A percentile compares a stretch with the other conserved stretches of the same genome.
These are phyloP conservation scores for Cylindrodendrum hubeiense DNA, from an alignment of 2,329 filamentous ascomycete species.

Conservation along the genomic window DNA sequence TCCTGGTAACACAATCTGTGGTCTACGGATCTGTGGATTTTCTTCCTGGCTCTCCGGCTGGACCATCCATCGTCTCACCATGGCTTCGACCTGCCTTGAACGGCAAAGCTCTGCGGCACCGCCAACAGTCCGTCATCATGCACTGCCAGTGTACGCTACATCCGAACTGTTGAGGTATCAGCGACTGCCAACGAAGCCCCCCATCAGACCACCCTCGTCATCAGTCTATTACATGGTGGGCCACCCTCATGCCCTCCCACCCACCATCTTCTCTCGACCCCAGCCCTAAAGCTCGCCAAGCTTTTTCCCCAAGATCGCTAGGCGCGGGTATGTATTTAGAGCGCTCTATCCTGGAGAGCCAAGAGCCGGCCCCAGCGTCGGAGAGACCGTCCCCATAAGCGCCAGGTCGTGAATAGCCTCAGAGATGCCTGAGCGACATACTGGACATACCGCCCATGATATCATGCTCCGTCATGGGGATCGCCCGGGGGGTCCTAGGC, in stretches of 20 bases:
- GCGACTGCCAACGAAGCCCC: background rate
- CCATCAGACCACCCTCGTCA: background rate
- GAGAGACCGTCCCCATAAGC: background rate
- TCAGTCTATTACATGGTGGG: conserved; percentile 1
- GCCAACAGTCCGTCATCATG: background rate
- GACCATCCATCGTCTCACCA: conserved; percentile 2
- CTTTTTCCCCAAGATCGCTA: conserved; percentile 7
- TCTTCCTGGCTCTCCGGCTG: conserved; percentile 3
- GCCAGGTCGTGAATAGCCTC: background rate
- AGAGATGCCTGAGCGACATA: background rate
- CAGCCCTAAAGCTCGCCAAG: conserved; percentile 27
- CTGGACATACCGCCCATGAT: background rate
- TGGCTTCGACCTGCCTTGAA: conserved; percentile 11
- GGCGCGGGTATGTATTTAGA: conserved; percentile 8
- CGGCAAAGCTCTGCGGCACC: background rate
- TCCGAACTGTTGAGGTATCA: background rate
- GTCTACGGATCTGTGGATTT: background rate
- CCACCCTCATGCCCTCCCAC: conserved; percentile 1
- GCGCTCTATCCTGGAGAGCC: conserved; percentile 1
- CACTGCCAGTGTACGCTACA: background rate
- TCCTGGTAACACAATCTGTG: conserved; percentile 1
- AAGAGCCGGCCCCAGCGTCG: background rate
- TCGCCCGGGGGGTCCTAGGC: background rate
- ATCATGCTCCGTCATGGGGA: background rate
- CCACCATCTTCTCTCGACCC: conserved; percentile 3